A percentile compares a stretch with the other conserved stretches of the same genome.
phyloP scores from a whole-genome alignment of 2,329 filamentous ascomycete genomes.

The Dactylellina parvicollis region DNA sequence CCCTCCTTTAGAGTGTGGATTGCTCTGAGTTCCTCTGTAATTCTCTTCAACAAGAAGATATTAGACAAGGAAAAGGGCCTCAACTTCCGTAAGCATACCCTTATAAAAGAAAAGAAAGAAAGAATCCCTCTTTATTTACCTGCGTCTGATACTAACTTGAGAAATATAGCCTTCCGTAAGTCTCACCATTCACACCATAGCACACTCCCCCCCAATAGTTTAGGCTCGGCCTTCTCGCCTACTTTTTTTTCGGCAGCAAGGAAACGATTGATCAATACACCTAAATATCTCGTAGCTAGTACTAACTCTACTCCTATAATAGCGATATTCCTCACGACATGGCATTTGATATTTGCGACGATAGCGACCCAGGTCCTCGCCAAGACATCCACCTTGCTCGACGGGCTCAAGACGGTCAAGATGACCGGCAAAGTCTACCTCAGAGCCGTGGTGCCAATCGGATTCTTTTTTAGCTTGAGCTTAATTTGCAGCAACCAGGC shows the following conservation, averaged over 20 bases:
- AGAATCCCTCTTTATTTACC: background rate
- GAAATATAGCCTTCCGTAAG: slow-evolving; percentile 64
- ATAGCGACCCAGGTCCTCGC: slow-evolving; percentile 94
- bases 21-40: slow-evolving; percentile 87
- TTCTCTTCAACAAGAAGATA: slow-evolving; percentile 99
- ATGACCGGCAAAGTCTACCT: slow-evolving; percentile 96
- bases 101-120: no score
- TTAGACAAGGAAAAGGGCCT: slow-evolving; percentile 73
- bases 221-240: background rate
- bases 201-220: background rate
- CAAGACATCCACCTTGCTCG: slow-evolving; percentile 85
- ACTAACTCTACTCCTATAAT: background rate
- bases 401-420: slow-evolving; percentile 94
- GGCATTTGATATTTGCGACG: slow-evolving; percentile 92
- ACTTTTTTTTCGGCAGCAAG: background rate
- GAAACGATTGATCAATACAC: background rate
- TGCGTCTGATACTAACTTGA: slow-evolving; percentile 58
- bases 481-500: slow-evolving; percentile 96
- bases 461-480: slow-evolving; percentile 93
- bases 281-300: no score
- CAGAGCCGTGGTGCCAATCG: slow-evolving; percentile 91
- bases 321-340: slow-evolving; percentile 82
- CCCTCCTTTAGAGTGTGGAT: slow-evolving; percentile 79
- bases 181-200: slow-evolving; percentile 26
- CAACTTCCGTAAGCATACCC: slow-evolving; percentile 74